Base-by-base conservation (phyloP, 2,329 filamentous ascomycete species). In the Xylaria sp. region DNA sequence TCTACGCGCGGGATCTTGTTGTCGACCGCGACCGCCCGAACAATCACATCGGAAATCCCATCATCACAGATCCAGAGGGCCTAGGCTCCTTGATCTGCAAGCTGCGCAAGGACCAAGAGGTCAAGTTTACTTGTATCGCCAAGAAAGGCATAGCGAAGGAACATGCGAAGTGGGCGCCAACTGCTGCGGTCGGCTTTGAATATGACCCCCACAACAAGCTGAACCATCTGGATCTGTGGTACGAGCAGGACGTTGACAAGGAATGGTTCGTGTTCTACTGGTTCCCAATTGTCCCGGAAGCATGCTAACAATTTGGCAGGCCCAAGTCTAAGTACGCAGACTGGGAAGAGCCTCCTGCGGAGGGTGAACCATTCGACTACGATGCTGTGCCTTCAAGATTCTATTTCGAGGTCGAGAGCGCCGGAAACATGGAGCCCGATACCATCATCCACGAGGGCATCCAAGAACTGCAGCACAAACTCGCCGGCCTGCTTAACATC, bases 141-240 rank as follows among this genome's bases (percentile, higher is more conserved):
- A 97, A 96, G 81, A 97, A 97, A 81, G 94, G 94, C 1, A 97
- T 97, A 61, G 92, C 93, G 37, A 99, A 99, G 79, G 94, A 99
- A 73, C 94, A 99, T 74, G 91, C 94, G 8, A 99, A 99, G 74
- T 99, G 94, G 94, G 90, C 91, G 67, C 92, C 94, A 1, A 93
- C 90, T 34, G 84, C 92, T 39, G 94, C 94, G 2, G 87, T 99
- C 39, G 92, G 91, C 20, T 99, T 99, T 71, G 94, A 99, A 74
- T 99, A 99, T 73, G 94, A 99, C 71, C 94, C 94, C 56, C 90
- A 95, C 73, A 99, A 99, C 77, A 97, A 96, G 76, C 78, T 99
- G 62, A 85, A 88, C 62, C 94, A 99, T 74, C 81, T 94, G 51
- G 91, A 96, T 68, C 85, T 96, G 73, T 99, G 94, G 94, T 97